phyloP scores from a whole-genome alignment of 495 filamentous ascomycete species.

The Talaromyces thailandensis region DNA sequence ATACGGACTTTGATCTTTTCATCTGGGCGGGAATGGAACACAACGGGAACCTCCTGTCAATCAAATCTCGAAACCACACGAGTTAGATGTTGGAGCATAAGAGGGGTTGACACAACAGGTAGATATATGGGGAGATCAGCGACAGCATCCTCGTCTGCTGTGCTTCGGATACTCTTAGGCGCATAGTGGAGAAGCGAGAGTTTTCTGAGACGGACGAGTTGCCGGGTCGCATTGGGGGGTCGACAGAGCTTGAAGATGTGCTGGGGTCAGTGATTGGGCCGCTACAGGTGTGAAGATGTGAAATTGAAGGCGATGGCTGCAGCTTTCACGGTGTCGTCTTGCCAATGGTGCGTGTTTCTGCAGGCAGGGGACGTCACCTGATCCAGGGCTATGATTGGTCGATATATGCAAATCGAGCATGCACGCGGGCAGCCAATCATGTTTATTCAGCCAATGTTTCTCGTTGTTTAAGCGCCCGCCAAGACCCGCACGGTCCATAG shows the following conservation, averaged over 20 bases:
- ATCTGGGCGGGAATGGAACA: neutral
- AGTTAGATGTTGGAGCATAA: neutral
- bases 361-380: neutral
- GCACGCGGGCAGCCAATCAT: neutral
- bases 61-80: neutral
- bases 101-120: neutral
- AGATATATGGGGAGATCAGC: slow-evolving; percentile 1
- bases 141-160: neutral
- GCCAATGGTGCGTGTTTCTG: neutral
- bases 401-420: neutral
- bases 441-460: neutral
- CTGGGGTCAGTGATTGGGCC: neutral
- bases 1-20: neutral
- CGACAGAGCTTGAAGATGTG: neutral
- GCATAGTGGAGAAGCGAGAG: neutral
- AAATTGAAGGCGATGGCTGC: neutral
- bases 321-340: neutral
- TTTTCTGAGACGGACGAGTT: neutral
- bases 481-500: neutral
- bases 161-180: neutral
- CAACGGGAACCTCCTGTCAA: neutral
- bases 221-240: neutral
- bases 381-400: neutral
- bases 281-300: slow-evolving; percentile 1
- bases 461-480: neutral